Conservation (phyloP, 2,329 filamentous ascomycete genomes). For the Aureobasidium vineae region DNA sequence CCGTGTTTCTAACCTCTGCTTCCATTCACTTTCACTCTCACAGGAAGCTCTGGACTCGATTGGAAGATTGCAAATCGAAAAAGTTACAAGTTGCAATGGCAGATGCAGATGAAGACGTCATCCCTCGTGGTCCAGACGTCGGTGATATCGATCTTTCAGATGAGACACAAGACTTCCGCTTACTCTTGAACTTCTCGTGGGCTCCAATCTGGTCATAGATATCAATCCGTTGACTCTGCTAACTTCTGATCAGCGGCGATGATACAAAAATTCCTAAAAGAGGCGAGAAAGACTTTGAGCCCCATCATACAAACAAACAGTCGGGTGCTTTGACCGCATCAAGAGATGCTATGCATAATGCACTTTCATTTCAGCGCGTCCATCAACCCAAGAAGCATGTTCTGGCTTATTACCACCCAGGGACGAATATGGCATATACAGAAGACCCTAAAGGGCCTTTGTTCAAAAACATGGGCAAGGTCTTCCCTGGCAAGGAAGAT, state of each 20-base stretch:
- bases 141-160: conserved; percentile 75
- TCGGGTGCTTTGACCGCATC: conserved; percentile 74
- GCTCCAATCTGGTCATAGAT: conserved; percentile 27
- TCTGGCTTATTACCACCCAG: conserved; percentile 71
- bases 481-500: conserved; percentile 54
- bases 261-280: conserved; percentile 70
- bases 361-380: conserved; percentile 71
- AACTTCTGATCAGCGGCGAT: conserved; percentile 32
- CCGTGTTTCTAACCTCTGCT: neutral
- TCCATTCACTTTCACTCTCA: conserved; percentile 1
- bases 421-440: conserved; percentile 59
- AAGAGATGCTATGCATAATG: conserved; percentile 83
- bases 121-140: conserved; percentile 60
- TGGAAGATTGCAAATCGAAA: conserved; percentile 27
- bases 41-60: no score
- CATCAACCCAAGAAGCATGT: conserved; percentile 67
- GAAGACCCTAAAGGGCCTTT: conserved; percentile 70
- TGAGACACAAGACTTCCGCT: conserved; percentile 82
- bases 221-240: neutral
- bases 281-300: conserved; percentile 96
- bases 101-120: conserved; percentile 41
- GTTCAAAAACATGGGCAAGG: conserved; percentile 73
- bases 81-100: conserved; percentile 34
- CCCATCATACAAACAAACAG: conserved; percentile 82
- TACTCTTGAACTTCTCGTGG: conserved; percentile 58